Base-by-base conservation (phyloP, 2,329 filamentous ascomycete genomes). In the Diplodia corticola region DNA sequence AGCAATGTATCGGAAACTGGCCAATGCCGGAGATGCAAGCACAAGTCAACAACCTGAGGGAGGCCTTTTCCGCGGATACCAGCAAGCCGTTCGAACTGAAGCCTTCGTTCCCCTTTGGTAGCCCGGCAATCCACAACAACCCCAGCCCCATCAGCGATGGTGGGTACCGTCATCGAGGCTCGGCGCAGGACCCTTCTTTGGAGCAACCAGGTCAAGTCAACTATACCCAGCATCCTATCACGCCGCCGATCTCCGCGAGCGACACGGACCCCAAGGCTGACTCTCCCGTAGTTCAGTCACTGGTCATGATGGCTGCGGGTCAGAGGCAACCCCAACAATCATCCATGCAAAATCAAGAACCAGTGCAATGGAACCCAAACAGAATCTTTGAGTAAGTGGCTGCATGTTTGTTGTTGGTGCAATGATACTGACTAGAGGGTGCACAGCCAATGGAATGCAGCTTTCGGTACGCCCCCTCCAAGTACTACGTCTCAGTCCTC, bases 81-180 rank as follows among this genome's bases (percentile, higher is more conserved):
- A 88, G 85, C 71, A 93, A 92, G 74, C 90, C 93, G 1, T 98
- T 98, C 77, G 91, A 94, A 70, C 81, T 98, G 67, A 97, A 96
- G 78, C 86, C 91, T 3, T 91, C 87, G 59, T 97, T 97, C 74
- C 92, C 93, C 0, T 93, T 93, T 73, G 90, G 92, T 66, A 95
- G 91, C 77, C 91, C 93, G 24, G 74, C 87, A 84, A 71, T 85
- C 81, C 69, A 88, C 86, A 69, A 83, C 80, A 71, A 84, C 67
- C 78, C 89, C 44, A 91, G 86, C 73, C 89, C 87, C 48, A 83
- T 83, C 46, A 82, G 83, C 66, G 81, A 81, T 68, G 75, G 78
- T 64, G 73, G 82, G 73, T 80, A 81, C 76, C 75, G 80, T 72
- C 71, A 88, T 80, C 81, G 84, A 77, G 77, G 83, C 78, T 75